Base-by-base conservation (phyloP, 2,329 filamentous ascomycete species). In the Niveomyces coronatus region DNA sequence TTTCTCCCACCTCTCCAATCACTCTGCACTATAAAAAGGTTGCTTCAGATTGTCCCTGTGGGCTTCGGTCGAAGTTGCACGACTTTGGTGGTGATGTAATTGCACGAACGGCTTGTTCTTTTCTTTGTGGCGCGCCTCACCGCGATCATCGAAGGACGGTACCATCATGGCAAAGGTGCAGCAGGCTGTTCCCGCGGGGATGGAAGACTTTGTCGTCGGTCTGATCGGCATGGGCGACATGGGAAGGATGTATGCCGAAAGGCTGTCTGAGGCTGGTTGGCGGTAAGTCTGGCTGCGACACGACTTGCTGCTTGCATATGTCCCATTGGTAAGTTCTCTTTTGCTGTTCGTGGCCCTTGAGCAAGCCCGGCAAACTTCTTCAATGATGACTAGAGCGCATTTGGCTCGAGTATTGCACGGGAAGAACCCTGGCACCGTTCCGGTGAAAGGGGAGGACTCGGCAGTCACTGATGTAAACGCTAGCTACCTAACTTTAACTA, bases 381-480 rank as follows among this genome's bases (percentile, higher is more conserved):
- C 60, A 59, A 87, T 93, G 89, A 96, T 96, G 89, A 96, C 89
- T 86, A 89, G 89, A 96, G 89, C 88, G 89, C 89, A 96, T 96
- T 96, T 96, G 89, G 89, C 89, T 96, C 86, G 89, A 96, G 89
- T 74, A 94, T 87, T 77, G 78, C 69, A 64, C 67, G 70, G 67
- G 64, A 67, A 58, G 62, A 54, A 63, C 63, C 68, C 68, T 69
- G 69, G 64, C 67, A 64, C 70, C 81, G 83, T 79, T 94, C 82
- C 74, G 89, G 85, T 82, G 70, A 63, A 67, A 65, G 65, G 64
- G 66, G 53, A 56, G 59, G 66, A 62, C 60, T 68, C 67, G 67
- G 70, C 74, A 76, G 81, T 94, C 89, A 75, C 76, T 95, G 89
- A 95, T 95, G 89, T 93, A 82, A 94, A 78, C 70, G 79, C 84